Evolutionary conservation across 2,329 filamentous ascomycete genomes (phyloP), one percentile per base, ranked within the genome.

Genomic region (Stagonosporopsis cucurbitacearum): DNA sequence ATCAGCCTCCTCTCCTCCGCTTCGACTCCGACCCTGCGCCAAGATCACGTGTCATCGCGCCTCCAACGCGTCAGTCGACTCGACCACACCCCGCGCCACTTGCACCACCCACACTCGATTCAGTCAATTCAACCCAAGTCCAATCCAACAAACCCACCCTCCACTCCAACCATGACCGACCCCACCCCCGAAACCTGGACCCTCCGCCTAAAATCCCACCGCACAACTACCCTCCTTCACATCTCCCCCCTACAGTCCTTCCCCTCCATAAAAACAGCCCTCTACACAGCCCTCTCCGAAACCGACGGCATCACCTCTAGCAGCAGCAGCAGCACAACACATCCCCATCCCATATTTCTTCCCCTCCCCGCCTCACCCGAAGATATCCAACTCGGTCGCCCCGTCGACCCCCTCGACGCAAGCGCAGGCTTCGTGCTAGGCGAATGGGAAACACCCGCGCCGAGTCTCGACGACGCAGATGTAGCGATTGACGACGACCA

Each of bases 191-290:
- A 59, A 53, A 71, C 72, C 17, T 75, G 71, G 71, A 81, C 78
- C 1, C 72, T 82, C 26, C 78, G 79, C 54, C 75, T 82, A 63
- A 82, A 82, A 62, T 68, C 77, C 49, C 67, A 75, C 65, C 77
- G 75, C 43, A 79, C 75, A 28, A 82, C 80, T 30, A 65, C 82
- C 57, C 66, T 82, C 37, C 73, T 82, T 0, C 78, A 81, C 68
- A 68, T 75, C 62, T 75, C 80, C 47, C 78, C 78, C 0, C 70
- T 80, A 6, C 65, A 75, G 50, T 71, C 73, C 44, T 74, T 82
- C 50, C 39, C 62, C 13, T 66, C 68, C 1, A 67, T 82, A 20
- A 80, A 80, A 60, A 37, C 67, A 6, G 67, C 75, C 25, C 77
- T 82, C 11, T 71, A 78, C 50, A 61, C 68, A 42, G 78, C 77